These are phyloP conservation scores for Acacia crassicarpa DNA, from an alignment of 306 rosid genomes.

Conservation along the genomic window DNA sequence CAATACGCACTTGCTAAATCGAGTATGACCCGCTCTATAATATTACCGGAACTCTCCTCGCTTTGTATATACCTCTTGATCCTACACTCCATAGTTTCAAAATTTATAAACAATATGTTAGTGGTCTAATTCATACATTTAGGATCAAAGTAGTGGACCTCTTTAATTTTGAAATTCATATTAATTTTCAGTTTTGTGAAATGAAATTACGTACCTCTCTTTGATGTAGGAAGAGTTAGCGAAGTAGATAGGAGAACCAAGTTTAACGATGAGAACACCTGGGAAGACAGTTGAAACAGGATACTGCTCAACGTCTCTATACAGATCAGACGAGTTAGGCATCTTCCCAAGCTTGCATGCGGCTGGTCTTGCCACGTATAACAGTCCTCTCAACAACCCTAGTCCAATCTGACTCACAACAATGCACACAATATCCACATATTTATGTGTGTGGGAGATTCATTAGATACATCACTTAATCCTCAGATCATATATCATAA, in stretches of 20 bases:
- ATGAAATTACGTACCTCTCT: conserved; percentile 55
- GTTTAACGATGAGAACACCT: conserved; percentile 63
- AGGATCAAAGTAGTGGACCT: too few species aligned
- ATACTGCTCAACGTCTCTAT: conserved; percentile 73
- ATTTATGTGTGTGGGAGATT: too few species aligned
- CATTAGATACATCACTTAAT: not conserved
- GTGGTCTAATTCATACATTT: too few species aligned
- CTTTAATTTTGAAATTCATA: too few species aligned
- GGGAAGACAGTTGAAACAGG: conserved; percentile 34
- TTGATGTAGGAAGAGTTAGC: conserved; percentile 69
- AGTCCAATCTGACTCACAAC: conserved; percentile 53
- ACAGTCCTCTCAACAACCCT: conserved; percentile 63
- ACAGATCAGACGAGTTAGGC: conserved; percentile 37
- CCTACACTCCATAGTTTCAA: conserved; percentile 42
- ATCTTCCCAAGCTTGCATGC: conserved; percentile 78
- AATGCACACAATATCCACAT: not conserved
- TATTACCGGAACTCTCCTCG: conserved; percentile 41
- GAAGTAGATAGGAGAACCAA: conserved; percentile 88
- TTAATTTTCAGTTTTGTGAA: too few species aligned
- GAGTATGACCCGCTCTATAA: conserved; percentile 52
- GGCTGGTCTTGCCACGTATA: conserved; percentile 87
- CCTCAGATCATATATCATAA: not conserved
- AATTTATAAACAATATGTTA: not conserved
- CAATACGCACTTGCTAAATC: conserved; percentile 65
- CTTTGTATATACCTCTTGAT: conserved; percentile 69